Percentiles rank a stretch among this genome's conserved stretches.
phyloP scores from a whole-genome alignment of 1,139 yeast genomes.

The Blastobotrys apis region DNA sequence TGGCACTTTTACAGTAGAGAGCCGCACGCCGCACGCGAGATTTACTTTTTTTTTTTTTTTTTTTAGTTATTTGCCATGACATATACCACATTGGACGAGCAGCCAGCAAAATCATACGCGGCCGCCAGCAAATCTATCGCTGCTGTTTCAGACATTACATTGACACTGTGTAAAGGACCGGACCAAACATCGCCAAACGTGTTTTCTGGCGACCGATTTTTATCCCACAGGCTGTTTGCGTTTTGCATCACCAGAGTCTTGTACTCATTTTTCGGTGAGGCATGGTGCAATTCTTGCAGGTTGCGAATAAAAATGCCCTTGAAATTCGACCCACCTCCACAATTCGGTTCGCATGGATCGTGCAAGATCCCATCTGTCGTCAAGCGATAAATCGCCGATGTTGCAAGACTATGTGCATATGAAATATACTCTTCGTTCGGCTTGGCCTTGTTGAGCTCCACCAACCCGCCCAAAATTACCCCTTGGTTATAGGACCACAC shows the following conservation, averaged over 20 bases:
- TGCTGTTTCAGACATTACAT: too few species aligned
- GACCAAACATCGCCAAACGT: slow-evolving; percentile 14
- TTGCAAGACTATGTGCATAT: slow-evolving; percentile 17
- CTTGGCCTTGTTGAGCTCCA: slow-evolving; percentile 15
- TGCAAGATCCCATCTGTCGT: slow-evolving; percentile 14
- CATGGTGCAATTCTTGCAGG: slow-evolving; percentile 13
- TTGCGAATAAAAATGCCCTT: slow-evolving; percentile 21
- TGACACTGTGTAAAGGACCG: too few species aligned
- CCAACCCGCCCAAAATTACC: slow-evolving; percentile 20
- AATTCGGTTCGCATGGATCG: slow-evolving; percentile 19
- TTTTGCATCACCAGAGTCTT: slow-evolving; percentile 3
- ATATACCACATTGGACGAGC: background rate
- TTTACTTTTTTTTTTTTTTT: background rate
- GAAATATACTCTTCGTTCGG: slow-evolving; percentile 11
- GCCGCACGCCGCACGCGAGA: too few species aligned
- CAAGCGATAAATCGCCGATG: slow-evolving; percentile 14
- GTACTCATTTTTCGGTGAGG: background rate
- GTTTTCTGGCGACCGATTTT: slow-evolving; percentile 7
- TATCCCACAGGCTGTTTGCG: slow-evolving; percentile 12
- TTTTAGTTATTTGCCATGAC: background rate
- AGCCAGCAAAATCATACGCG: background rate
- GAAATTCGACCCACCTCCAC: slow-evolving; percentile 19
- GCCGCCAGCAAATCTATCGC: too few species aligned
- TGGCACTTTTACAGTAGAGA: too few species aligned
- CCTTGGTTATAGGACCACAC: slow-evolving; percentile 23